Evolutionary conservation across 345 rosid species (phyloP).

Genomic region (Mallotus nudiflorus): DNA sequence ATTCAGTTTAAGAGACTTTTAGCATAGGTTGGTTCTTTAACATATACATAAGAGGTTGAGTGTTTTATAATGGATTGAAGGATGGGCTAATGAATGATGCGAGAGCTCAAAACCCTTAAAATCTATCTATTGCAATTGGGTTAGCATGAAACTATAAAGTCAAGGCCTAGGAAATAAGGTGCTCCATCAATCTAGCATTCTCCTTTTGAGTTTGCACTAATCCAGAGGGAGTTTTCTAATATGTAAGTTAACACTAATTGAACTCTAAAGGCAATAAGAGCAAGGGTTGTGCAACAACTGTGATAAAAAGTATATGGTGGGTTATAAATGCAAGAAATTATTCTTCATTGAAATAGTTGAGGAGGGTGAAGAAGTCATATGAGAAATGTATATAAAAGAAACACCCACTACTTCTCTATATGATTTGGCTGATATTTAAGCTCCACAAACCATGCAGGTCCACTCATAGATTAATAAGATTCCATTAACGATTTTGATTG

Average conservation of each 20-base stretch:
- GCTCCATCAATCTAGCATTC: neutral
- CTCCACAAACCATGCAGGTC: too few species aligned
- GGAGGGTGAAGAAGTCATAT: neutral
- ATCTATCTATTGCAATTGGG: neutral
- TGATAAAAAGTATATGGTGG: neutral
- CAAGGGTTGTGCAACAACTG: neutral
- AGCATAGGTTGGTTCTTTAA: neutral
- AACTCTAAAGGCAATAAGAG: neutral
- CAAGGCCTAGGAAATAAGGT: neutral
- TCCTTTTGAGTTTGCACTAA: neutral
- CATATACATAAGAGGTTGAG: neutral
- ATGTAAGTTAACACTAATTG: neutral
- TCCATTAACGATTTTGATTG: too few species aligned
- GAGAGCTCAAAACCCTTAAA: neutral
- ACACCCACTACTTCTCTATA: neutral
- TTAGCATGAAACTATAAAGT: neutral
- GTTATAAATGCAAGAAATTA: neutral
- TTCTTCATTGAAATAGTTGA: neutral
- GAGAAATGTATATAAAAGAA: neutral
- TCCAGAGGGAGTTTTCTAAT: neutral
- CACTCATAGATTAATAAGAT: too few species aligned
- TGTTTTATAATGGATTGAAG: neutral
- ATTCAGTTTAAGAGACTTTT: neutral
- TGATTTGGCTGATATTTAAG: neutral
- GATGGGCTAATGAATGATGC: neutral